Percentiles rank a stretch among this genome's conserved stretches.
Evolutionary conservation across 225 moss, liverwort and hornwort genomes (phyloP).

Genomic region (Bryoerythrophyllum caledonicum): DNA sequence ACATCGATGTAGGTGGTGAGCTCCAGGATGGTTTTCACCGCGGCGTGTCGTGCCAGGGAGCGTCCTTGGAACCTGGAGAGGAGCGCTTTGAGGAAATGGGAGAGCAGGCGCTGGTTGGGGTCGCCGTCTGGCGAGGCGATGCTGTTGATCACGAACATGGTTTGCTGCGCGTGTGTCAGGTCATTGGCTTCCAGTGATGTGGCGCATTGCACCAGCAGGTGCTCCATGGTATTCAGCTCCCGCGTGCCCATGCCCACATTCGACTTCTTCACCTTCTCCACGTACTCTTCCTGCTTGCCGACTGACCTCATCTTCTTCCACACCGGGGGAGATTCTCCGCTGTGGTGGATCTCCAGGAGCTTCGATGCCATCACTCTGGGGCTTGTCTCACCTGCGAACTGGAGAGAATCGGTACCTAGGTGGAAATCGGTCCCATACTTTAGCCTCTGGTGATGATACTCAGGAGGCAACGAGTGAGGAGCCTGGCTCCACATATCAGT

Average conservation of each 20-base stretch:
- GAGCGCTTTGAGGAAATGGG: conserved; percentile 60
- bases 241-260: conserved; percentile 35
- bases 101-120: conserved; percentile 72
- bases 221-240: conserved; percentile 68
- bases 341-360: conserved; percentile 33
- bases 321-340: conserved; percentile 31
- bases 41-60: conserved; percentile 25
- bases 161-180: conserved; percentile 55
- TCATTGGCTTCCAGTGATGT: conserved; percentile 64
- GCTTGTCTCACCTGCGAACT: neutral
- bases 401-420: conserved; percentile 30
- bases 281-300: conserved; percentile 17
- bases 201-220: conserved; percentile 70
- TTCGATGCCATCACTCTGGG: conserved; percentile 28
- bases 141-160: conserved; percentile 62
- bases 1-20: conserved; percentile 78
- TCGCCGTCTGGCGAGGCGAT: conserved; percentile 69
- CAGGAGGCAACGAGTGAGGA: neutral
- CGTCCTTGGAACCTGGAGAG: conserved; percentile 4
- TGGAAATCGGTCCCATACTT: neutral
- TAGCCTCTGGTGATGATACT: conserved; percentile 2
- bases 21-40: conserved; percentile 57
- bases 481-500: conserved; percentile 27
- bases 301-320: conserved; percentile 34
- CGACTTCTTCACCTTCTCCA: conserved; percentile 16